Evolutionary conservation across 169 alveolate species (phyloP), one percentile per base, ranked within the genome.

Genomic region (Cyclospora cayetanensis): DNA sequence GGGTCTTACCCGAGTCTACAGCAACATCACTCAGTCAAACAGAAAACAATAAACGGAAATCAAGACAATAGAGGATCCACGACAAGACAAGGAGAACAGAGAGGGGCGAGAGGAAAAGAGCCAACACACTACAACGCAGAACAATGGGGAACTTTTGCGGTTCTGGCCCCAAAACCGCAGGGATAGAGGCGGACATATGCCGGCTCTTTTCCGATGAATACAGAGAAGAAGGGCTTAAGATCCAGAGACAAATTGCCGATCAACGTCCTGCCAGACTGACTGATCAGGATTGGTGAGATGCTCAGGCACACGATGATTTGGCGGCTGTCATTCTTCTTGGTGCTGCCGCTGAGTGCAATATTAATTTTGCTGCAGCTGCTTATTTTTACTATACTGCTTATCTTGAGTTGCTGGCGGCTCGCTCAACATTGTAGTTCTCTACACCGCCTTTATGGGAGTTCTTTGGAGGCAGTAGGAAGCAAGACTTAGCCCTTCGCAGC

Each of bases 231-330:
- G 83, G 83, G 31, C 35, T 72, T 31, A 20, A 72, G n/a, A 31
- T 35, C 0, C 83, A 72, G 12, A 35, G 25, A 72, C 60, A 11
- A 22, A 37, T 29, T 22, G 83, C 83, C 0, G 55, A 41, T 0
- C 83, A 11, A 1, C 41, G 53, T 15, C 83, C 83, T 55, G 60
- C 60, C n/a, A 20, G 37, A 1, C 53, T 72, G 27, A 72, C 83
- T n/a, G 83, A 72, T 43, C 27, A 4, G 25, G 83, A 72, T 55
- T 72, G 83, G 83, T 72, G 4, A 20, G 83, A 20, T 15, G 55
- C 55, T 46, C 22, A 7, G 7, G 55, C 55, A 9, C 22, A 7
- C 15, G 55, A 7, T 46, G 55, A 7, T 46, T 25, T 34, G 15
- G 37, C 39, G 31, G 80, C 80, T 66, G 76, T 39, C 4, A 39